Base-by-base conservation (phyloP, 306 rosid genomes). In the Dryas octopetala region DNA sequence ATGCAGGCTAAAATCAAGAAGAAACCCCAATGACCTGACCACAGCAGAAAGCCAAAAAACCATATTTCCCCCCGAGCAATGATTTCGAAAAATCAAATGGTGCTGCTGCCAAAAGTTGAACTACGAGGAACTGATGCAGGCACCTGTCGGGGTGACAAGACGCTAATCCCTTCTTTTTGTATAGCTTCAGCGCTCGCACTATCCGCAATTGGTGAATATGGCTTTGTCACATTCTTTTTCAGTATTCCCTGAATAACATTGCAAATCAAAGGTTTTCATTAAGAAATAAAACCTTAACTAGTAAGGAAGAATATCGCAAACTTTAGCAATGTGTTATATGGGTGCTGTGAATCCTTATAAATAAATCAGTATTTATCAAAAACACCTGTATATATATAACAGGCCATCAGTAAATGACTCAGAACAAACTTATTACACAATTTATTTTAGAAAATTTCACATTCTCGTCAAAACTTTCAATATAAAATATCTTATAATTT, bases 161-260 rank as follows among this genome's bases (percentile, higher is more conserved):
- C 66, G 68, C 74, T 52, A 38, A 79, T 61, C 74, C 89, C 91
- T 82, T 93, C 98, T 66, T 87, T 93, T 3, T 79, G 80, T 49
- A 74, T 68, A 48, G 79, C 66, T 73, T 87, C 95, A 76, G 75
- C 75, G 53, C 77, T 71, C 40, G 84, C 15, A 61, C 83, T 80
- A 52, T 91, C 91, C 45, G 80, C 83, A 80, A 73, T 66, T n/a
- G 99, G 97, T 63, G 97, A 83, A 79, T 95, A 95, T 65, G 99
- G 99, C 80, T 86, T 87, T 50, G 88, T 83, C 75, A 87, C 86
- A 81, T 79, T 82, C 70, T 75, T 86, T 78, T 75, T 85, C 58
- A 61, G 48, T 60, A 66, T 51, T 66, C 78, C 90, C 99, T 95
- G 89, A 70, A 84, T 38, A 70, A 68, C 59, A 76, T 74, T 12